A percentile compares a stretch with the other conserved stretches of the same genome.
Conservation (phyloP, 1,284 basidiomycete species). For the Singerocomus inundabilis region DNA sequence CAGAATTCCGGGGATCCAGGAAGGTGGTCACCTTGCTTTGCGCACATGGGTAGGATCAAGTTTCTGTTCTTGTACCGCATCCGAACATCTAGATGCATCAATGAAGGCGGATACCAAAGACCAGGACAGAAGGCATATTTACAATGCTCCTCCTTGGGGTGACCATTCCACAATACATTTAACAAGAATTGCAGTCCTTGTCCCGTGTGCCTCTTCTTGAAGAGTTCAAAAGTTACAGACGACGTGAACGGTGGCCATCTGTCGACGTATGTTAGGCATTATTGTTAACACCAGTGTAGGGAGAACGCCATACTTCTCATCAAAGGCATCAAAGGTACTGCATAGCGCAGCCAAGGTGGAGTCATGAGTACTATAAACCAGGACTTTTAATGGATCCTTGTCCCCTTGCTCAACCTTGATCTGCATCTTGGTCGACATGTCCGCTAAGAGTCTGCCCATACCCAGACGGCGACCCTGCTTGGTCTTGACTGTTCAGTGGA, state of each 20-base stretch:
- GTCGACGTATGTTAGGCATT: not conserved
- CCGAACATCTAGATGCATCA: conserved; percentile 56
- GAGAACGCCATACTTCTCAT: conserved; percentile 52
- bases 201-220: conserved; percentile 38
- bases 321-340: conserved; percentile 72
- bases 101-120: not conserved
- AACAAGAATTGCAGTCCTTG: conserved; percentile 37
- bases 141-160: conserved; percentile 45
- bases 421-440: conserved; percentile 62
- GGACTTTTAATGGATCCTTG: conserved; percentile 54
- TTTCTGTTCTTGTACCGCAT: conserved; percentile 76
- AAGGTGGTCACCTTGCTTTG: conserved; percentile 65
- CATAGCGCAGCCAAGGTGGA: conserved; percentile 70
- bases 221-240: conserved; percentile 72
- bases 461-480: conserved; percentile 75
- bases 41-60: conserved; percentile 65
- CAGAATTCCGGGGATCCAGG: conserved; percentile 76
- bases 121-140: conserved; percentile 1
- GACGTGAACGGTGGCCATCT: conserved; percentile 78
- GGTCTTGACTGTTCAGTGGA: conserved; percentile 52
- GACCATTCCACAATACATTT: conserved; percentile 34
- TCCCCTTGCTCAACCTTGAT: conserved; percentile 46
- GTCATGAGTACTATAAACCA: conserved; percentile 76
- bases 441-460: conserved; percentile 71
- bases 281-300: not conserved